Percentiles rank a stretch among this genome's conserved stretches.
Evolutionary conservation across 1,139 yeast species (phyloP).

Genomic region (Wickerhamiella pararugosa): DNA sequence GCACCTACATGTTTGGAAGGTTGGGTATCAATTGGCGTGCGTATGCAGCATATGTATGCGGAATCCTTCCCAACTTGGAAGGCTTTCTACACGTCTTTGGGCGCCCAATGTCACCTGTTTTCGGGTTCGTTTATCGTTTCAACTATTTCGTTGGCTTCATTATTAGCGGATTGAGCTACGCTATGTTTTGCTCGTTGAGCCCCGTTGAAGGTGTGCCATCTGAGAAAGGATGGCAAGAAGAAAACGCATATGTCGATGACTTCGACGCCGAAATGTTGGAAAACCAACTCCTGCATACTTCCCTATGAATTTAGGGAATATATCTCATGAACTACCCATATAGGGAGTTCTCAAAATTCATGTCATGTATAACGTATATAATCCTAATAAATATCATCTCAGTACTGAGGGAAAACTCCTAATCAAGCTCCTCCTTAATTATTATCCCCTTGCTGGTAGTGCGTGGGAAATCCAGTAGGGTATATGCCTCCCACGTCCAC

Average conservation of each 20-base stretch:
- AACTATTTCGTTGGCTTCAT: slow-evolving; percentile 62
- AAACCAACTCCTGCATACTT: not conserved
- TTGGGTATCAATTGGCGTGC: slow-evolving; percentile 62
- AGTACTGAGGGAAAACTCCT: no score
- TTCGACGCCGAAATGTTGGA: slow-evolving; percentile 4
- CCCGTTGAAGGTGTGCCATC: slow-evolving; percentile 2
- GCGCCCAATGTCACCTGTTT: slow-evolving; percentile 57
- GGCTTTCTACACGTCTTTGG: slow-evolving; percentile 77
- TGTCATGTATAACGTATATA: not conserved
- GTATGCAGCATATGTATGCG: slow-evolving; percentile 21
- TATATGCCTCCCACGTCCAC: slow-evolving; percentile 7
- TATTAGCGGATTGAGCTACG: slow-evolving; percentile 15
- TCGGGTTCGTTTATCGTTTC: slow-evolving; percentile 50
- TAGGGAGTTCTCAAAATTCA: not conserved
- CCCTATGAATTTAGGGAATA: not conserved
- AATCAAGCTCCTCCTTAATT: not conserved
- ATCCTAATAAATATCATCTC: not conserved
- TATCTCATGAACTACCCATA: not conserved
- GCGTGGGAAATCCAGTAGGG: slow-evolving; percentile 1
- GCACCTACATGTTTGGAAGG: slow-evolving; percentile 40
- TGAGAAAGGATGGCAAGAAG: slow-evolving; percentile 4
- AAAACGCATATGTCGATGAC: slow-evolving; percentile 6
- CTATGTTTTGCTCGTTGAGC: not conserved
- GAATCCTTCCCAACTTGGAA: slow-evolving; percentile 58
- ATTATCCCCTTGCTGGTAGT: not conserved